phyloP scores from a whole-genome alignment of 2,329 filamentous ascomycete species.

The Fusarium buharicum region DNA sequence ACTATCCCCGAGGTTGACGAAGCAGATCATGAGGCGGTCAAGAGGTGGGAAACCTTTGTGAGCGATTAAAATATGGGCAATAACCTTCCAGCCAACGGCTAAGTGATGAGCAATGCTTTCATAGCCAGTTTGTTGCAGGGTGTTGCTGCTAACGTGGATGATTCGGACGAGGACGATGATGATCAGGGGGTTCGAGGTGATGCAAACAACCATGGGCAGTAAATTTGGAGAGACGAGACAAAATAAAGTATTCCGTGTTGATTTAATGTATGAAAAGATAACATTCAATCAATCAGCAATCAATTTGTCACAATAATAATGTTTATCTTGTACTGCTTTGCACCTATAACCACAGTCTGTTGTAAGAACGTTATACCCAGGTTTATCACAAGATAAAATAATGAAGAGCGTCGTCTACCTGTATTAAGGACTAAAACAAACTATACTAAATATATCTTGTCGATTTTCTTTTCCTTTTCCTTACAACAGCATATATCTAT shows the following conservation, averaged over 20 bases:
- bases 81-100: background rate
- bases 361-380: too few relatives aligned
- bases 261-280: background rate
- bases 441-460: too few relatives aligned
- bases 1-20: slow-evolving; percentile 8
- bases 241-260: background rate
- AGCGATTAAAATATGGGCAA: background rate
- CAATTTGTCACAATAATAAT: background rate
- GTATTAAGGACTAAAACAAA: too few relatives aligned
- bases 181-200: slow-evolving; percentile 10
- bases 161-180: slow-evolving; percentile 8
- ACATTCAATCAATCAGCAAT: background rate
- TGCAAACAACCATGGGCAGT: background rate
- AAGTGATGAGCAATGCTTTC: too few relatives aligned
- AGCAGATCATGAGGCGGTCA: background rate
- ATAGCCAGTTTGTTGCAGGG: background rate
- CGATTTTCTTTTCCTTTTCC: too few relatives aligned
- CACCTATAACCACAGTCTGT: background rate
- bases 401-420: too few relatives aligned
- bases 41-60: slow-evolving; percentile 11
- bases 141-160: background rate
- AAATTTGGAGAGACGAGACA: background rate
- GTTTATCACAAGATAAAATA: too few relatives aligned
- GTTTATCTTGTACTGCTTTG: background rate
- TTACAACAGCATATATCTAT: too few relatives aligned